Percentiles rank a stretch among this genome's conserved stretches.
Evolutionary conservation across 768 basidiomycete genomes (phyloP).

Genomic region (Leucogyrophana mollusca): DNA sequence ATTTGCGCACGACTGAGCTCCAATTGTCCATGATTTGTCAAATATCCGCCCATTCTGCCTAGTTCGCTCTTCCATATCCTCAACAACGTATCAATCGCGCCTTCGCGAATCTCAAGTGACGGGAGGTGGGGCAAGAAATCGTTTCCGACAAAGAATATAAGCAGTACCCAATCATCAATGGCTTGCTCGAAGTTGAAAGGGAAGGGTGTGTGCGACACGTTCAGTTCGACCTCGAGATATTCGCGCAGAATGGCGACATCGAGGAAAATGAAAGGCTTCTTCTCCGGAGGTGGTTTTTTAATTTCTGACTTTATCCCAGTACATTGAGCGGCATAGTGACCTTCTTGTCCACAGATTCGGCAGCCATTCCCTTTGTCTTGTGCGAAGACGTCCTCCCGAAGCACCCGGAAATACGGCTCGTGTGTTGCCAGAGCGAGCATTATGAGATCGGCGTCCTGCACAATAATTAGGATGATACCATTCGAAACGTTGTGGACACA

Average conservation of each 20-base stretch:
- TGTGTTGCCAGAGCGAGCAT: constrained; percentile 98
- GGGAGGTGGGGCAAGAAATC: constrained; percentile 97
- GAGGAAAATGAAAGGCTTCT: constrained; percentile 98
- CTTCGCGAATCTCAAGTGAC: constrained; percentile 97
- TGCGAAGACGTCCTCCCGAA: constrained; percentile 96
- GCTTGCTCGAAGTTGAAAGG: constrained; percentile 94
- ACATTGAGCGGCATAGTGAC: constrained; percentile 95
- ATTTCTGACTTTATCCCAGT: constrained; percentile 73
- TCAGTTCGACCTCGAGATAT: constrained; percentile 95
- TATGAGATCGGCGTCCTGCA: constrained; percentile 95
- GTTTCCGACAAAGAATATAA: constrained; percentile 99
- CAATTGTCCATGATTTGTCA: constrained; percentile 90
- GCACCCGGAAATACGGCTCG: constrained; percentile 95
- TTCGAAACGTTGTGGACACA: constrained; percentile 20
- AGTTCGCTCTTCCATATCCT: constrained; percentile 95
- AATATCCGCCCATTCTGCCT: constrained; percentile 94
- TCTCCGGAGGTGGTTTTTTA: constrained; percentile 55
- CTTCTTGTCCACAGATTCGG: constrained; percentile 91
- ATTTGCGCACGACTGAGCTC: constrained; percentile 86
- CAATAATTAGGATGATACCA: constrained; percentile 12
- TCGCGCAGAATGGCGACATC: constrained; percentile 95
- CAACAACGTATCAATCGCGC: constrained; percentile 95
- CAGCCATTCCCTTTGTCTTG: constrained; percentile 81
- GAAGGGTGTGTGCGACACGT: constrained; percentile 74
- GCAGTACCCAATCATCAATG: constrained; percentile 99